A percentile compares a stretch with the other conserved stretches of the same genome.
Evolutionary conservation across 768 basidiomycete genomes (phyloP).

Genomic region (Suillus weaverae): DNA sequence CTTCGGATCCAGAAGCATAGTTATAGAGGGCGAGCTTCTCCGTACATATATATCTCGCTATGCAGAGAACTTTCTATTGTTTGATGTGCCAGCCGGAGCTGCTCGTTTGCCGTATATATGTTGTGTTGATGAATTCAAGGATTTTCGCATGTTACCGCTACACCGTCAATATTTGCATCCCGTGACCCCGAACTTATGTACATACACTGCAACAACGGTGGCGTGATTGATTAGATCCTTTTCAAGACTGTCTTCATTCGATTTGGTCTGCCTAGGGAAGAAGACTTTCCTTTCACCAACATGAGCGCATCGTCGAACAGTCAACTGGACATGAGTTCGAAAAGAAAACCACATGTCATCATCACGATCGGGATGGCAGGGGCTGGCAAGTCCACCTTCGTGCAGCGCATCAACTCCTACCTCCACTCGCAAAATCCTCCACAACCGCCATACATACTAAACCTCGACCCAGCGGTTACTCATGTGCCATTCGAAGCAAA

Average conservation of each 20-base stretch:
- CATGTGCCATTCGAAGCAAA: slow-evolving; percentile 92
- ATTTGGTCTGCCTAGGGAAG: background rate
- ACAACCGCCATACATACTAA: slow-evolving; percentile 90
- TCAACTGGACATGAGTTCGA: slow-evolving; percentile 5
- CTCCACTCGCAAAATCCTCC: slow-evolving; percentile 67
- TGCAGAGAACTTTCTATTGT: background rate
- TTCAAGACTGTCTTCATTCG: background rate
- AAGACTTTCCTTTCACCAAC: background rate
- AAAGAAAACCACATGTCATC: slow-evolving; percentile 72
- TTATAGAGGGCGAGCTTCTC: no score
- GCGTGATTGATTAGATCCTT: background rate
- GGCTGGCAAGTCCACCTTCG: slow-evolving; percentile 96
- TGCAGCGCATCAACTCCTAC: slow-evolving; percentile 92
- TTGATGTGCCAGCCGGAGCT: background rate
- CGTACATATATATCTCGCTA: background rate
- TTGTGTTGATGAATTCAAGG: no score
- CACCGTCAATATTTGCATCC: slow-evolving; percentile 9
- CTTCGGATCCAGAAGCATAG: no score
- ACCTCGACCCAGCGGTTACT: slow-evolving; percentile 95
- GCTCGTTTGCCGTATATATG: background rate
- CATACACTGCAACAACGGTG: background rate
- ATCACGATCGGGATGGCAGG: slow-evolving; percentile 97
- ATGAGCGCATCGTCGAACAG: slow-evolving; percentile 24
- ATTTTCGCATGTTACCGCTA: slow-evolving; percentile 11
- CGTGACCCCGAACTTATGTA: background rate